These are phyloP conservation scores for Vachellia pachyceras DNA, from an alignment of 306 rosid genomes.

Conservation along the genomic window DNA sequence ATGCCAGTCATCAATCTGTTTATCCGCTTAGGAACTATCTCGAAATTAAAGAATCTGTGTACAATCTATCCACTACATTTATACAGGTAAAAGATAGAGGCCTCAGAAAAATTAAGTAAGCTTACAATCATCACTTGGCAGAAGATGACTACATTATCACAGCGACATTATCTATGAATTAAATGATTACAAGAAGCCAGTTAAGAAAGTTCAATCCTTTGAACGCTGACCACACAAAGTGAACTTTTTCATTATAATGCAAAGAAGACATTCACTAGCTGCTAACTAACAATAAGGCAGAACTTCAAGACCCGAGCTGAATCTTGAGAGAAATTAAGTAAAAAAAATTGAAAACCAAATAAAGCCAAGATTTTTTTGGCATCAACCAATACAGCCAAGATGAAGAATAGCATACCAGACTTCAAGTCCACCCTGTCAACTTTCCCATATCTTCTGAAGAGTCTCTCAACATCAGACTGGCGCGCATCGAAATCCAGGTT, in stretches of 20 bases:
- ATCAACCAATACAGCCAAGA: background rate
- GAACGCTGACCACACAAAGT: background rate
- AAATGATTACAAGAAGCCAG: background rate
- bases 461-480: constrained; percentile 79
- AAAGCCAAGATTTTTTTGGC: no score
- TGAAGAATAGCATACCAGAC: constrained; percentile 59
- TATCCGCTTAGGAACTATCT: constrained; percentile 15
- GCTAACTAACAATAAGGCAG: constrained; percentile 1
- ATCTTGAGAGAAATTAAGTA: background rate
- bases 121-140: constrained; percentile 1
- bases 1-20: constrained; percentile 19
- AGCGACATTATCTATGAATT: constrained; percentile 11
- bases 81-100: constrained; percentile 17
- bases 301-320: background rate
- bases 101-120: constrained; percentile 7
- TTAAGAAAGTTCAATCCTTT: background rate
- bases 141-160: constrained; percentile 8
- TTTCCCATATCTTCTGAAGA: constrained; percentile 79
- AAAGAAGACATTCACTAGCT: background rate
- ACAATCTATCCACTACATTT: constrained; percentile 26
- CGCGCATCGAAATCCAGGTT: constrained; percentile 82
- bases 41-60: constrained; percentile 7
- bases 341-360: background rate
- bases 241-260: constrained; percentile 8
- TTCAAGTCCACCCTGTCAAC: constrained; percentile 85